Percentiles rank a stretch among this genome's conserved stretches.
phyloP scores from a whole-genome alignment of 495 filamentous ascomycete species.

The Hypoxylon rickii region DNA sequence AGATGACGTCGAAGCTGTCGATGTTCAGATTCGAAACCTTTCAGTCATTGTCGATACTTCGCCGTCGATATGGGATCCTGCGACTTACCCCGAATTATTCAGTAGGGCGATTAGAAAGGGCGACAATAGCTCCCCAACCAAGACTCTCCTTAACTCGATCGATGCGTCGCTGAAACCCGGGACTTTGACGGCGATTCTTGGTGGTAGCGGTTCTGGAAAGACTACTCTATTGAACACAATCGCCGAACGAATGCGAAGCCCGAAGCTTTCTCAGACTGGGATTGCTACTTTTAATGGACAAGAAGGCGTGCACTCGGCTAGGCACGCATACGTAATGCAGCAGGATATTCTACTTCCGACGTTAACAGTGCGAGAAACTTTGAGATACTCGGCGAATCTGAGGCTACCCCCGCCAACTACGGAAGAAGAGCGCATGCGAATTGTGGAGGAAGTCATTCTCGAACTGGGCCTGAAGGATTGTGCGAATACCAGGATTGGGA shows the following conservation, averaged over 20 bases:
- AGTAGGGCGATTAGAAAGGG: slow-evolving; percentile 30
- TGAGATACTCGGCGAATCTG: slow-evolving; percentile 71
- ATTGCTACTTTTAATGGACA: slow-evolving; percentile 61
- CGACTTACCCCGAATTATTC: slow-evolving; percentile 42
- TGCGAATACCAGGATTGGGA: slow-evolving; percentile 71
- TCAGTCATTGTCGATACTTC: slow-evolving; percentile 59
- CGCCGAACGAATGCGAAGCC: slow-evolving; percentile 64
- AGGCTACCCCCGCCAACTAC: slow-evolving; percentile 66
- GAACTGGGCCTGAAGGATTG: slow-evolving; percentile 76
- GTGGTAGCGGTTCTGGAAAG: slow-evolving; percentile 74
- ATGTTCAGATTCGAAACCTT: slow-evolving; percentile 60
- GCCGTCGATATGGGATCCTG: slow-evolving; percentile 42
- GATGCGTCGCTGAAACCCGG: slow-evolving; percentile 46
- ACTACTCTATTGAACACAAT: slow-evolving; percentile 73
- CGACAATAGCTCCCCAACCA: slow-evolving; percentile 34
- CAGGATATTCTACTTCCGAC: slow-evolving; percentile 73
- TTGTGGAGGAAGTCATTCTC: slow-evolving; percentile 74
- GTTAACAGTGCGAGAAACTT: slow-evolving; percentile 72
- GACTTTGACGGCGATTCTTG: slow-evolving; percentile 72
- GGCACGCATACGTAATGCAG: slow-evolving; percentile 77
- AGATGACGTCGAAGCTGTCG: slow-evolving; percentile 62
- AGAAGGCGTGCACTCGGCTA: slow-evolving; percentile 54
- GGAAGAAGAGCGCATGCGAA: slow-evolving; percentile 56
- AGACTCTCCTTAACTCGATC: slow-evolving; percentile 37
- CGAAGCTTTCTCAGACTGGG: slow-evolving; percentile 57